Percentiles rank a stretch among this genome's conserved stretches.
Conservation (phyloP, 2,329 filamentous ascomycete genomes). For the Aspergillus fischeri region DNA sequence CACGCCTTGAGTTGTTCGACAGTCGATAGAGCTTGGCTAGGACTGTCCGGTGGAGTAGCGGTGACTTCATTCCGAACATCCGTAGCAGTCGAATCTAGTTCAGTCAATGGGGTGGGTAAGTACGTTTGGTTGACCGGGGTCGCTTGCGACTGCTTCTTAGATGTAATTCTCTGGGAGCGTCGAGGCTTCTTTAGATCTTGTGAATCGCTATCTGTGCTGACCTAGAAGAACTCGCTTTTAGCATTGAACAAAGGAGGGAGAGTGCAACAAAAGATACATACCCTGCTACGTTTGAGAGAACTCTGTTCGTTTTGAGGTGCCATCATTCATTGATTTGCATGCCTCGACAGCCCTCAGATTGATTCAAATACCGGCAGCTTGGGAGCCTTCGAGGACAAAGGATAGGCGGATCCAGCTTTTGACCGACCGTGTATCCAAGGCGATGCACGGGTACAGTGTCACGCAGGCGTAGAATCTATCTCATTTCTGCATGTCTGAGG, state of each 20-base stretch:
- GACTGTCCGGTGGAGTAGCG: constrained; percentile 62
- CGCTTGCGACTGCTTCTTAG: constrained; percentile 51
- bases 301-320: constrained; percentile 64
- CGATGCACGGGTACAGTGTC: background rate
- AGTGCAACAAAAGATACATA: constrained; percentile 37
- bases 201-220: constrained; percentile 58
- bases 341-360: background rate
- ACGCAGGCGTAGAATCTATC: background rate
- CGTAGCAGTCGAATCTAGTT: constrained; percentile 60
- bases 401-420: background rate
- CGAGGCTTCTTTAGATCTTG: constrained; percentile 77
- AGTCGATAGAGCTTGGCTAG: constrained; percentile 50
- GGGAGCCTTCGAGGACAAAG: background rate
- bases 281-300: constrained; percentile 77
- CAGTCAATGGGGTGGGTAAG: constrained; percentile 76
- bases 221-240: constrained; percentile 46
- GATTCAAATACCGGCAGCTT: background rate
- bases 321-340: constrained; percentile 21
- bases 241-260: constrained; percentile 15
- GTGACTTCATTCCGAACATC: constrained; percentile 65
- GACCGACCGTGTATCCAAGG: too few relatives aligned
- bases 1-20: constrained; percentile 37
- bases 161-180: constrained; percentile 68
- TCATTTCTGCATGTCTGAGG: background rate
- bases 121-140: constrained; percentile 64